Conservation (phyloP, 495 filamentous ascomycete species). For the Xylaria scruposa region DNA sequence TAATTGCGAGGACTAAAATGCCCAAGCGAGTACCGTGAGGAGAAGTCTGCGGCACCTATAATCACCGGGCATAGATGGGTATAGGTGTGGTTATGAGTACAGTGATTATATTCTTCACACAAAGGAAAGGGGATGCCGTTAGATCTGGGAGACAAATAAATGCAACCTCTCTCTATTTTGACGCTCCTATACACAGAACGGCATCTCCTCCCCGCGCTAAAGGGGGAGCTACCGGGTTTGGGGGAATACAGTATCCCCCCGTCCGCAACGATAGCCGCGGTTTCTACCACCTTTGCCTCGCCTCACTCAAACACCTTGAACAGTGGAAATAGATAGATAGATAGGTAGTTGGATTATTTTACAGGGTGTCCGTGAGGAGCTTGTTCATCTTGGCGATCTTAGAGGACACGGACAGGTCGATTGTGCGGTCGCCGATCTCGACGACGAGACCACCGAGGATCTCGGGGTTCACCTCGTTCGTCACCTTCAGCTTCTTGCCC, state of each 20-base stretch:
- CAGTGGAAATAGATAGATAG: constrained; percentile 31
- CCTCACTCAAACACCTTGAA: constrained; percentile 40
- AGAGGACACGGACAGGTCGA: constrained; percentile 93
- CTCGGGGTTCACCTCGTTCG: constrained; percentile 92
- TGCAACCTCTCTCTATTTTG: constrained; percentile 45
- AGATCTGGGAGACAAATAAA: constrained; percentile 35
- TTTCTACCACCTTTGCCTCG: constrained; percentile 22
- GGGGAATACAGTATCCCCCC: constrained; percentile 5
- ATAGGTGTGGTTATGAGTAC: constrained; percentile 24
- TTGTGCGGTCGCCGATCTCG: constrained; percentile 96
- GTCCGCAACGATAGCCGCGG: constrained; percentile 7
- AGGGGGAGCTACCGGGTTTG: constrained; percentile 29
- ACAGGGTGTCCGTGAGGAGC: constrained; percentile 93
- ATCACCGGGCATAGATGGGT: not conserved
- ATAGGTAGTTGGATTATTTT: constrained; percentile 54
- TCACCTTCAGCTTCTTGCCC: constrained; percentile 97
- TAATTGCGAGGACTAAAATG: not conserved
- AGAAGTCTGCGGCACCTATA: not conserved
- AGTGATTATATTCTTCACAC: constrained; percentile 35
- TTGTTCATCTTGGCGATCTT: constrained; percentile 99
- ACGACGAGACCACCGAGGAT: constrained; percentile 93
- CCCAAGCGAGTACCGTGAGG: not conserved
- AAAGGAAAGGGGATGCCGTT: constrained; percentile 32
- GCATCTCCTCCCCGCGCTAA: constrained; percentile 30
- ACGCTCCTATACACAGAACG: constrained; percentile 42